Conservation (phyloP, 1,284 basidiomycete genomes). For the Puccinia coronata region DNA sequence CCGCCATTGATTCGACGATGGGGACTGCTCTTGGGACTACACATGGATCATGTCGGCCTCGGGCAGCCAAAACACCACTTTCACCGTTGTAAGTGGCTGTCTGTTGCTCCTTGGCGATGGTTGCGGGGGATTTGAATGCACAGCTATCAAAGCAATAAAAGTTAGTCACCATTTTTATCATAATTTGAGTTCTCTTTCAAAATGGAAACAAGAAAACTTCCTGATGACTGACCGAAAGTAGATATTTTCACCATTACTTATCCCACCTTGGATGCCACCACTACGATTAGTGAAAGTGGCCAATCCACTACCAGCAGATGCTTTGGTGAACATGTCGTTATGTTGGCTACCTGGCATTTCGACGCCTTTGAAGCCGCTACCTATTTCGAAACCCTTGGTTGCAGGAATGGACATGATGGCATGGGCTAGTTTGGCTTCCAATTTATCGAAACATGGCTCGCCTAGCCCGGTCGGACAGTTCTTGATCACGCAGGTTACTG, state of each 20-base stretch:
- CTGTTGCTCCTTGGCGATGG: constrained; percentile 86
- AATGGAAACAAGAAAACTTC: neutral
- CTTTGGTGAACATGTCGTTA: constrained; percentile 83
- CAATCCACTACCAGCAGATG: constrained; percentile 68
- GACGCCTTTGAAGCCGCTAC: constrained; percentile 95
- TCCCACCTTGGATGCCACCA: constrained; percentile 96
- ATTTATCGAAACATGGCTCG: constrained; percentile 98
- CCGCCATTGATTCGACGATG: constrained; percentile 98
- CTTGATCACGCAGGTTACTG: constrained; percentile 94
- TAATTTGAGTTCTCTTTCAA: neutral
- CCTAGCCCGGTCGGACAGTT: constrained; percentile 84
- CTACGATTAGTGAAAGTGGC: constrained; percentile 93
- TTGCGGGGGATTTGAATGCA: constrained; percentile 98
- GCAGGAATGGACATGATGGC: constrained; percentile 99
- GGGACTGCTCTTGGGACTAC: constrained; percentile 94
- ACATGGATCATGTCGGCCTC: constrained; percentile 95
- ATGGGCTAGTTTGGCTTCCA: constrained; percentile 92
- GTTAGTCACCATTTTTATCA: neutral
- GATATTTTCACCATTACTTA: constrained; percentile 94
- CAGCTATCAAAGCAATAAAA: constrained; percentile 64
- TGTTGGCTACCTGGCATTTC: constrained; percentile 88
- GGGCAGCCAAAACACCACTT: constrained; percentile 78
- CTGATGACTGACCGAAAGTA: constrained; percentile 76
- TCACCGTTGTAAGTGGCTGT: constrained; percentile 93
- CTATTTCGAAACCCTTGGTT: constrained; percentile 97